phyloP scores from a whole-genome alignment of 225 moss, liverwort and hornwort species.

The Neckera pumila region DNA sequence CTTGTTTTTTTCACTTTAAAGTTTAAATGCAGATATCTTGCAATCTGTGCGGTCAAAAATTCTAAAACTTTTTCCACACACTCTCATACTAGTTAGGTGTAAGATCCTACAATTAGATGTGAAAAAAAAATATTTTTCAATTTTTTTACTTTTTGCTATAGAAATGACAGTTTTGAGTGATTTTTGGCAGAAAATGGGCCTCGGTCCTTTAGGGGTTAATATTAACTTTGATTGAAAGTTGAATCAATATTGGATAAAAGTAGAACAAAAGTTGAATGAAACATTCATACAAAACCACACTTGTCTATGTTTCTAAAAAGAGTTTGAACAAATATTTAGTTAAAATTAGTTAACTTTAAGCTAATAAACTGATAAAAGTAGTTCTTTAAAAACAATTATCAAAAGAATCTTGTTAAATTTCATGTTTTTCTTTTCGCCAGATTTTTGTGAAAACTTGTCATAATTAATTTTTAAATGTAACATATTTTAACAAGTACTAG shows the following conservation, averaged over 20 bases:
- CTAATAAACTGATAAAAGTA: background rate
- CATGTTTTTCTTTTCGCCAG: fast-evolving
- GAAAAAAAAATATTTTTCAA: too few relatives aligned
- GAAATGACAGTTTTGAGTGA: too few relatives aligned
- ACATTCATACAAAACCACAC: background rate
- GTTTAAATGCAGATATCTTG: too few relatives aligned
- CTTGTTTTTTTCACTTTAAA: too few relatives aligned
- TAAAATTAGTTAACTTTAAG: background rate
- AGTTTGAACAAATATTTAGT: fast-evolving
- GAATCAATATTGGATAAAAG: background rate
- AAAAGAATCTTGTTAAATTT: background rate
- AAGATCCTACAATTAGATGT: too few relatives aligned
- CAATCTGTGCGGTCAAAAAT: too few relatives aligned
- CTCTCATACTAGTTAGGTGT: too few relatives aligned
- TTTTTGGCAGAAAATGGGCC: too few relatives aligned
- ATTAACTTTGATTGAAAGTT: background rate
- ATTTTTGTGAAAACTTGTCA: background rate
- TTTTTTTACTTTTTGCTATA: too few relatives aligned
- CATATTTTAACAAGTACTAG: background rate
- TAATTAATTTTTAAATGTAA: background rate
- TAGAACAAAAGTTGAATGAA: too few relatives aligned
- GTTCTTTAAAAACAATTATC: background rate
- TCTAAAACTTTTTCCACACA: too few relatives aligned
- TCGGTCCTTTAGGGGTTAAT: too few relatives aligned
- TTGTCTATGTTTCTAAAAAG: fast-evolving